Evolutionary conservation across 2,329 filamentous ascomycete genomes (phyloP).

Genomic region (Colletotrichum chrysophilum): DNA sequence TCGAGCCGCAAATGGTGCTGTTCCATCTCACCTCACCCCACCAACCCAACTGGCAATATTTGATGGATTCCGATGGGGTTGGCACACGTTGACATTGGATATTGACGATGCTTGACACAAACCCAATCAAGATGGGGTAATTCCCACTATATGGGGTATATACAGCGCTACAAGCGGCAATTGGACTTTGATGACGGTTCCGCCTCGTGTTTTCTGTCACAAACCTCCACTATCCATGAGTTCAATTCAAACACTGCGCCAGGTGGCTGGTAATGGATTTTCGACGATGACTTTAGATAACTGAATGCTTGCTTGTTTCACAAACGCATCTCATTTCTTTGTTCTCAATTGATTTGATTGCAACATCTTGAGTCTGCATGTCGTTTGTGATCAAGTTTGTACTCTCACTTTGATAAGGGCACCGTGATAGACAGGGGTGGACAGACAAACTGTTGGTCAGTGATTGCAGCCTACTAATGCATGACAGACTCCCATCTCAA

Average conservation of each 20-base stretch:
- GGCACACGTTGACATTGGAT: background rate
- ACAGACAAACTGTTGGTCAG: background rate
- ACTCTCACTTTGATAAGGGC: background rate
- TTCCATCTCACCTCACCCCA: fast-evolving
- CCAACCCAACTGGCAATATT: background rate
- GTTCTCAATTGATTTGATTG: background rate
- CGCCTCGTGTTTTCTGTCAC: background rate
- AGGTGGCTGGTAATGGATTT: background rate
- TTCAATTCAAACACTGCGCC: background rate
- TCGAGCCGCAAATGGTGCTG: fast-evolving
- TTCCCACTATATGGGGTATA: fast-evolving
- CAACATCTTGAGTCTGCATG: background rate
- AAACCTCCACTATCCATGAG: background rate
- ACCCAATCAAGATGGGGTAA: background rate
- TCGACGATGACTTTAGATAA: background rate
- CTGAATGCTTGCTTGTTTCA: background rate
- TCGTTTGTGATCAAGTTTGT: background rate
- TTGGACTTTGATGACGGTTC: fast-evolving
- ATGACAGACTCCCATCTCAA: background rate
- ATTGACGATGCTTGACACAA: background rate
- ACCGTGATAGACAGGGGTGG: background rate
- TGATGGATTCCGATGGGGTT: background rate
- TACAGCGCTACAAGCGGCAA: fast-evolving
- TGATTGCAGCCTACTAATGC: background rate
- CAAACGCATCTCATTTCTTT: background rate